Base-by-base conservation (phyloP, 257 asterid genomes). In the Solanum microdontum region DNA sequence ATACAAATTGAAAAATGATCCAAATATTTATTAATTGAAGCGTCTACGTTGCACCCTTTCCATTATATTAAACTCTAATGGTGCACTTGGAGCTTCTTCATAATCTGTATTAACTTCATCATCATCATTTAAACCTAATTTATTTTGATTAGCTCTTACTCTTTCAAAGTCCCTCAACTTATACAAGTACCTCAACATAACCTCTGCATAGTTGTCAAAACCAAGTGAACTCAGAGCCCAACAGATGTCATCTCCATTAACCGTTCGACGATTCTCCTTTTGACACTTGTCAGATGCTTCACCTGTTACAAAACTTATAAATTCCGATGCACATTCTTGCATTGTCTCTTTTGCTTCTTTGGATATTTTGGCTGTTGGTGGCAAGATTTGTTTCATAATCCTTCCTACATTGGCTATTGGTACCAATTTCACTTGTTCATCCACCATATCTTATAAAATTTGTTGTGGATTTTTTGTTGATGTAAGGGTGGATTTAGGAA, bases 371-470 rank as follows among this genome's bases (percentile, higher is more conserved):
- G 96, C 96, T 26, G 92, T 93, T 34, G 90, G 87, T 17, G 98
- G 98, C 21, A 94, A 88, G 7, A 89, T 93, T 82, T 94, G 95
- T 88, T 93, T 94, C 98, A 94, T 94, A 87, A 94, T 94, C 55
- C 98, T 82, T 2, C 96, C 96, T 2, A 94, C 96, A 94, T 94
- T 94, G 77, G 98, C 98, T 32, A 93, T 93, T 9, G 98, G 98
- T 2, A 94, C 45, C 60, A 94, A 74, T 48, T 82, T 82, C 85
- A 82, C 69, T 2, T 82, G 85, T 48, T 82, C 85, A 48, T 48
- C 69, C 85, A 48, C 69, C 69, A 60, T 60, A 60, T 7, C 68
- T 60, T 60, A 60, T 17, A 75, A 23, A 24, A n/a, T 13, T 79
- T 13, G 39, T 79, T 43, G 13, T 80, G 6, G 84, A 8, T 26